Base-by-base conservation (phyloP, 2,329 filamentous ascomycete species). In the Aureobasidium uvarum region DNA sequence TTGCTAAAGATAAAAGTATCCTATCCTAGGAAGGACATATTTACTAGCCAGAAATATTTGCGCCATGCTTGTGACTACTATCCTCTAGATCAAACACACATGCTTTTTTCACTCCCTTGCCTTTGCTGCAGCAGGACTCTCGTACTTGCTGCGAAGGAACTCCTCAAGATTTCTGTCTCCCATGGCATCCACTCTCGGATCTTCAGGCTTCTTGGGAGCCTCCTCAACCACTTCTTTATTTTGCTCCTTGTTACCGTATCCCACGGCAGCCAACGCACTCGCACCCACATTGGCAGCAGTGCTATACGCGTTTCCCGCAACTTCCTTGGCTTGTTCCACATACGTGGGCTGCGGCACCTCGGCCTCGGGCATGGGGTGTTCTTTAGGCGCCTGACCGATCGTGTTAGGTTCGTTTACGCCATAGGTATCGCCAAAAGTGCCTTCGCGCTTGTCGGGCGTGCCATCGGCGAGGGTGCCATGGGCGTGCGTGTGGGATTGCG, bases 331-430 rank as follows among this genome's bases (percentile, higher is more conserved):
- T 68, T 81, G 78, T 31, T 78, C 78, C 20, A 81, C 66, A 54
- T 77, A 75, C 1, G 75, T 72, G 25, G 75, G 73, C n/a, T 73
- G 72, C 8, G 72, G 66, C 1, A 70, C 69, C 43, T 78, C 72
- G 58, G 75, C 71, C 11, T 72, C 71, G 10, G 69, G 71, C 3
- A 78, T 70, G 0, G 77, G 74, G 39, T 78, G 76, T 56, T 81
- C 79, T 70, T 83, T 83, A 10, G 79, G 77, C 56, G 80, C 80
- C 69, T 83, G 81, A 3, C 80, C 79, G 31, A 82, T 75, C 13
- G 80, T 83, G 60, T 71, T 71, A 16, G 81, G 78, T 68, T 83
- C 81, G 75, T 82, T 80, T 6, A 79, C 77, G 10, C 74, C 73
- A 16, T 77, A 78, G 69, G 77, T 78, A 65, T 80, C 79, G 59